phyloP scores from a whole-genome alignment of 2,329 filamentous ascomycete species.

The Pyrenochaeta sp. region DNA sequence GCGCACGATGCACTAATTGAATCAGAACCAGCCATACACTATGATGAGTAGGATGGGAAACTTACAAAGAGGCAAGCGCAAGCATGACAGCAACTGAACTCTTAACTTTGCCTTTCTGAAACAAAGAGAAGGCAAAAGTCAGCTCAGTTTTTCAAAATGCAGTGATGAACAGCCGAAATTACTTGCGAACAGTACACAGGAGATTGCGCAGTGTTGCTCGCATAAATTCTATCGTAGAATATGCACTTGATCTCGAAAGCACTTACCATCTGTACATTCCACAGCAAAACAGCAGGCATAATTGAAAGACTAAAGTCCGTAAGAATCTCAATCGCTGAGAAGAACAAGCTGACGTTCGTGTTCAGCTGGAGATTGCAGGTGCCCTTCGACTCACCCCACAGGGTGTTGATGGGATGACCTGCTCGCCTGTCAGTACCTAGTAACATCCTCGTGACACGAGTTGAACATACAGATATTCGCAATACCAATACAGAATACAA shows the following conservation, averaged over 20 bases:
- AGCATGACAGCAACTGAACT: slow-evolving; percentile 52
- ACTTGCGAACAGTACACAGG: no score
- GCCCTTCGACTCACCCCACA: slow-evolving; percentile 31
- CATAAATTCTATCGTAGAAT: no score
- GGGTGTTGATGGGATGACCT: slow-evolving; percentile 29
- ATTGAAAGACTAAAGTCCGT: slow-evolving; percentile 30
- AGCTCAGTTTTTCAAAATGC: neutral
- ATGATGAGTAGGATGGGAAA: slow-evolving; percentile 5
- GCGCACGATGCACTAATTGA: slow-evolving; percentile 47
- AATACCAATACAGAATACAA: slow-evolving; percentile 29
- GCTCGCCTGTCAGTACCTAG: neutral
- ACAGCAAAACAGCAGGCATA: slow-evolving; percentile 26
- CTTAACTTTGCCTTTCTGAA: slow-evolving; percentile 49
- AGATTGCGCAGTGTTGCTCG: no score
- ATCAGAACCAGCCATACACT: neutral
- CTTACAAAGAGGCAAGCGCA: slow-evolving; percentile 53
- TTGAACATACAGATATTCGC: slow-evolving; percentile 26
- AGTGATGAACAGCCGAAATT: no score
- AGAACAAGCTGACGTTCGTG: slow-evolving; percentile 30
- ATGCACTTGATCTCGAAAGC: neutral
- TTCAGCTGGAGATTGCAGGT: slow-evolving; percentile 29
- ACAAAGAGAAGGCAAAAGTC: neutral
- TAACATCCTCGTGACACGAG: neutral
- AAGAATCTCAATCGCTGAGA: slow-evolving; percentile 29
- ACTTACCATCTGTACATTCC: slow-evolving; percentile 30